Evolutionary conservation across 2,329 filamentous ascomycete species (phyloP), one percentile per base, ranked within the genome.

Genomic region (Aspergillus puulaauensis): DNA sequence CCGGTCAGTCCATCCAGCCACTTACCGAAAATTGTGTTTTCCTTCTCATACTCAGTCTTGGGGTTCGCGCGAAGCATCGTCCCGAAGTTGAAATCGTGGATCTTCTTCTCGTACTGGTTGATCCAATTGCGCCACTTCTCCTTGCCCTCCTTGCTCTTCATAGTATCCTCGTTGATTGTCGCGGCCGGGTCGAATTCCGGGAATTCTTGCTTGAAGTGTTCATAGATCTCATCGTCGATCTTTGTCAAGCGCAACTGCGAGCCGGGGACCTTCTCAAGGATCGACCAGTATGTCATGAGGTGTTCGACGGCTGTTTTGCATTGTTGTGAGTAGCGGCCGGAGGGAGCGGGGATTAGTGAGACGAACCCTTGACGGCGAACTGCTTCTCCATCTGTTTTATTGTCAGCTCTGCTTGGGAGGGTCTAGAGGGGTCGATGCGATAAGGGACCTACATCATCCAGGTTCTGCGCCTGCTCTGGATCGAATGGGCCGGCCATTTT

Each of bases 81-180:
- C 56, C 95, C 95, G 76, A 97, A 99, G 81, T 97, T 99, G 82
- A 88, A 99, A 77, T 99, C 96, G 63, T 95, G 89, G n/a, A 99
- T 82, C 77, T 85, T 93, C 77, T 96, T 93, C 79, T 98, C 92
- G 75, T 97, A 99, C 61, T 83, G 81, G 83, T 90, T 93, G 84
- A 97, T 90, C 79, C 97, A 99, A 64, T 89, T 90, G 69, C 95
- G 87, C 95, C 95, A 99, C 73, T 85, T 84, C 78, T 96, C 91
- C 82, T 99, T 99, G 73, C 93, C 93, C 14, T 81, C 78, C 80
- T 96, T 96, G 84, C 91, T 97, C 87, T 99, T 99, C 93, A 99
- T 97, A 68, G 90, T 83, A 66, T 96, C 89, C 79, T 99, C 95
- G 73, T 96, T 77, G 64, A 99, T 88, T 11, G 89, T 90, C 43